Conservation (phyloP, 164 flowering plant genomes). For the Piper betle region DNA sequence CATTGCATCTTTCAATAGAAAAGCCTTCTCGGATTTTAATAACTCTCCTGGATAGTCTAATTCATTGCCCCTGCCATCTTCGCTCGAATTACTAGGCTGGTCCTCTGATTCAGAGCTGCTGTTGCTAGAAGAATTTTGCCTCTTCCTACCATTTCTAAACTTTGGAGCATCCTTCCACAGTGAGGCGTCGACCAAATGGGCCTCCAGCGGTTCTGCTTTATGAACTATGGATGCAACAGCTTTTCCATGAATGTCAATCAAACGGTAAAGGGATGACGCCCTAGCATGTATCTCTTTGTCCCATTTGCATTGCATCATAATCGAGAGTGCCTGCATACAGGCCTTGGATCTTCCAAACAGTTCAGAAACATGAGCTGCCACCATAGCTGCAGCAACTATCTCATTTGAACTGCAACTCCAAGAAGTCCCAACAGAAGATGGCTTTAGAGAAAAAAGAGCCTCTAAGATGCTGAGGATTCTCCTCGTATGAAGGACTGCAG, state of each 20-base stretch:
- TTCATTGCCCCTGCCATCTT: conserved; percentile 2
- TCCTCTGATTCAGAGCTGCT: conserved; percentile 20
- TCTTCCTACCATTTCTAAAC: conserved; percentile 22
- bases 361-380: conserved; percentile 94
- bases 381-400: conserved; percentile 54
- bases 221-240: conserved; percentile 27
- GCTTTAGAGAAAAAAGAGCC: conserved; percentile 78
- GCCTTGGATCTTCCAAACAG: conserved; percentile 81
- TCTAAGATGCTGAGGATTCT: conserved; percentile 78
- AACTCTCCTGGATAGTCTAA: conserved; percentile 16
- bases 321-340: conserved; percentile 79
- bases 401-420: too few relatives aligned
- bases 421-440: conserved; percentile 15
- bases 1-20: conserved; percentile 22
- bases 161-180: conserved; percentile 33
- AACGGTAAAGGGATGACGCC: conserved; percentile 78
- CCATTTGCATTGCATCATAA: conserved; percentile 80
- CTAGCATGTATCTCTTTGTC: conserved; percentile 58
- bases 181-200: conserved; percentile 43
- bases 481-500: conserved; percentile 67
- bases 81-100: conserved; percentile 7
- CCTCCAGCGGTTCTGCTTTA: conserved; percentile 87
- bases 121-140: conserved; percentile 16
- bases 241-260: too few relatives aligned
- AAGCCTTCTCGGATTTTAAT: conserved; percentile 23